These are phyloP conservation scores for Aspergillus campestris DNA, from an alignment of 495 filamentous ascomycete genomes.

Conservation along the genomic window DNA sequence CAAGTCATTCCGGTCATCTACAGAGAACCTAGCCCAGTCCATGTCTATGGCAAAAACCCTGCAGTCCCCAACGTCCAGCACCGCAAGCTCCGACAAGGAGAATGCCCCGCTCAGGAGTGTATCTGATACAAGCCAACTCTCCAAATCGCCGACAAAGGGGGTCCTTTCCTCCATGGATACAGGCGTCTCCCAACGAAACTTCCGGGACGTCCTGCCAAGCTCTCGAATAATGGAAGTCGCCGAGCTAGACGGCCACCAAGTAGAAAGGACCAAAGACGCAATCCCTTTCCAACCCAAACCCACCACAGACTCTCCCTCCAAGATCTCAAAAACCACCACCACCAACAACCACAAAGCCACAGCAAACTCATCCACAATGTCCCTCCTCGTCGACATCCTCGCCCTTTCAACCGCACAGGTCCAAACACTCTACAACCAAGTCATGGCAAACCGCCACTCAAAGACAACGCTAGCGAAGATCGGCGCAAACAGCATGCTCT, in stretches of 20 bases:
- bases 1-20: conserved; percentile 24
- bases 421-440: conserved; percentile 15
- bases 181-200: background rate
- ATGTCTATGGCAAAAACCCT: conserved; percentile 8
- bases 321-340: conserved; percentile 11
- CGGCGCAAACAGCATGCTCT: conserved; percentile 19
- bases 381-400: conserved; percentile 25
- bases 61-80: conserved; percentile 6
- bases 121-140: background rate
- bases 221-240: conserved; percentile 24
- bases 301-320: conserved; percentile 9
- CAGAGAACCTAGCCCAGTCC: conserved; percentile 18
- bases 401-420: conserved; percentile 23
- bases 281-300: conserved; percentile 14
- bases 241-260: conserved; percentile 35
- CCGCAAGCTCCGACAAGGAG: background rate
- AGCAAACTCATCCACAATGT: conserved; percentile 16
- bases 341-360: conserved; percentile 7
- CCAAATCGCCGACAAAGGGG: background rate
- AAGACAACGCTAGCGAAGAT: conserved; percentile 13
- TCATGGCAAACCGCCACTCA: conserved; percentile 18
- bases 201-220: background rate
- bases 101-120: background rate
- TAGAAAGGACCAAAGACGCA: conserved; percentile 12
- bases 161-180: background rate